Evolutionary conservation across 2,329 filamentous ascomycete genomes (phyloP).

Genomic region (Davidsoniella virescens): DNA sequence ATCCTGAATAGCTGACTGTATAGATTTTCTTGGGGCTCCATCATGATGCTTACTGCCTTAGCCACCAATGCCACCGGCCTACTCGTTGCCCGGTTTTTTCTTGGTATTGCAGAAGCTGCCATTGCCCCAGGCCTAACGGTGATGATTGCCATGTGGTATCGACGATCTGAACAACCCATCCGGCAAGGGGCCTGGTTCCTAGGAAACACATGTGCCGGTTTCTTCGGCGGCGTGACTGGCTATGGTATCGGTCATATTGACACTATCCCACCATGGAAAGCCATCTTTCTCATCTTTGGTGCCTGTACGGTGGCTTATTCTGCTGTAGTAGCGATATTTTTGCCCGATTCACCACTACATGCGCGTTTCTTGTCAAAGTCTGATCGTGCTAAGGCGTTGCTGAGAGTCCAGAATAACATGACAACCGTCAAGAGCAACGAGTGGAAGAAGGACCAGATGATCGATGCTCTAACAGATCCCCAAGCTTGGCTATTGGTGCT

Average conservation of each 20-base stretch:
- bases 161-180: slow-evolving; percentile 17
- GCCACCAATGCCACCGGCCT: slow-evolving; percentile 14
- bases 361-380: slow-evolving; percentile 16
- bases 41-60: slow-evolving; percentile 16
- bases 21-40: slow-evolving; percentile 11
- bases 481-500: slow-evolving; percentile 18
- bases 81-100: slow-evolving; percentile 15
- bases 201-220: slow-evolving; percentile 17
- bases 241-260: slow-evolving; percentile 17
- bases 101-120: slow-evolving; percentile 16
- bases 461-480: slow-evolving; percentile 18
- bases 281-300: slow-evolving; percentile 42
- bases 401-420: slow-evolving; percentile 18
- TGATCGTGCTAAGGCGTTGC: slow-evolving; percentile 19
- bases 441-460: slow-evolving; percentile 18
- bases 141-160: slow-evolving; percentile 17
- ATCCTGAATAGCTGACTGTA: background rate
- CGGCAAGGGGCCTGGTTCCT: slow-evolving; percentile 19
- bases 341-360: slow-evolving; percentile 35
- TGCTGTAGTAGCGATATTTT: slow-evolving; percentile 35
- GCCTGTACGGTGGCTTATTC: slow-evolving; percentile 36
- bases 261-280: slow-evolving; percentile 35
- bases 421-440: slow-evolving; percentile 19
- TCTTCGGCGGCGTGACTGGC: slow-evolving; percentile 15
- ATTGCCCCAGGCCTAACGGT: slow-evolving; percentile 12